phyloP scores from a whole-genome alignment of 179 eudicot genomes.

The Beta corolliflora region DNA sequence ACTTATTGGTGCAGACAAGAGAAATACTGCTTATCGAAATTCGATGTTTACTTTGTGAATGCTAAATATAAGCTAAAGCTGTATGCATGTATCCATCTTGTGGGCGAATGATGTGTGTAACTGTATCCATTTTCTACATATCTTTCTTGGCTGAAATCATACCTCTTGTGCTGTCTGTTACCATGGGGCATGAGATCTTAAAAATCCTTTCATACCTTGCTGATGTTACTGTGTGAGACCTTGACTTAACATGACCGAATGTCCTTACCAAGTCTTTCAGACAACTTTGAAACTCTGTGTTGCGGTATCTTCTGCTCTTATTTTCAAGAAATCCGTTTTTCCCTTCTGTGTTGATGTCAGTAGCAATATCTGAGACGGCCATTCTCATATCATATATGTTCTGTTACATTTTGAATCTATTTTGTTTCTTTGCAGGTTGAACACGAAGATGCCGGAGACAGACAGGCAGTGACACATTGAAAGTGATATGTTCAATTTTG shows the following conservation, averaged over 20 bases:
- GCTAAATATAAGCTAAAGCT: not conserved
- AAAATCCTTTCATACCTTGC: not conserved
- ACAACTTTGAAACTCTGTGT: not conserved
- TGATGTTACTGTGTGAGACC: not conserved
- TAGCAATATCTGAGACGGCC: not conserved
- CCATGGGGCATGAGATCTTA: not conserved
- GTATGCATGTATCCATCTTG: not conserved
- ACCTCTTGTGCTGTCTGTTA: not conserved
- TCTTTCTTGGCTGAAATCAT: not conserved
- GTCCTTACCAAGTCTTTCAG: not conserved
- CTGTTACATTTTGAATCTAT: too few relatives aligned
- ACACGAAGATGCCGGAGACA: slow-evolving; percentile 15
- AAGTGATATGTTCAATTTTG: slow-evolving; percentile 5
- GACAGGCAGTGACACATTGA: not conserved
- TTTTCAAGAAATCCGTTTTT: too few relatives aligned
- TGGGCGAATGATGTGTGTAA: not conserved
- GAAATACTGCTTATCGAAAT: not conserved
- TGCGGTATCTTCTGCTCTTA: too few relatives aligned
- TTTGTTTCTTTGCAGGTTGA: slow-evolving; percentile 6
- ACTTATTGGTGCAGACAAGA: not conserved
- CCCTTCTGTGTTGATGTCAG: not conserved
- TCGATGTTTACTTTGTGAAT: not conserved
- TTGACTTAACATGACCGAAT: not conserved
- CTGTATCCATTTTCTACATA: not conserved
- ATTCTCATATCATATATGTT: not conserved